phyloP scores from a whole-genome alignment of 257 asterid species.

The Euphrasia confusa region DNA sequence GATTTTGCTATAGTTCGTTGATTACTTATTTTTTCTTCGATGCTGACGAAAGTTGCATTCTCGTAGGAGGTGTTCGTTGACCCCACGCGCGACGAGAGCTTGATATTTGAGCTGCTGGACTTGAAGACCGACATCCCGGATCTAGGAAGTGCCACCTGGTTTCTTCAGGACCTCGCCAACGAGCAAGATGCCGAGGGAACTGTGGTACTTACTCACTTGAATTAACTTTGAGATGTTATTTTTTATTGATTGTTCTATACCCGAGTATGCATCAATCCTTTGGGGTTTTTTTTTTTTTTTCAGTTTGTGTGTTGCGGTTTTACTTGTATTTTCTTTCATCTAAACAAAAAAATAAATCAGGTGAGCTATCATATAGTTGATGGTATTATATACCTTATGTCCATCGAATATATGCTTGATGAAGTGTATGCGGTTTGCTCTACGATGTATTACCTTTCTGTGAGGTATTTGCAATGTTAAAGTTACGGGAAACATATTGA shows the following conservation, averaged over 20 bases:
- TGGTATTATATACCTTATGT: too few species aligned
- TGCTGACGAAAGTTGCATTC: slow-evolving; percentile 10
- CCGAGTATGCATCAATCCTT: too few species aligned
- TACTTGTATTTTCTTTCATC: background rate
- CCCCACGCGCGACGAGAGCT: slow-evolving; percentile 81
- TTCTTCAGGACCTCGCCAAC: slow-evolving; percentile 84
- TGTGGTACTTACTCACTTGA: slow-evolving; percentile 30
- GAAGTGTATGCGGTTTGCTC: background rate
- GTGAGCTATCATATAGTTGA: too few species aligned
- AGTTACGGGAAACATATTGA: too few species aligned
- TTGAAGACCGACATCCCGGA: slow-evolving; percentile 74
- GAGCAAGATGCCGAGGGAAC: slow-evolving; percentile 92
- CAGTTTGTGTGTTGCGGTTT: background rate
- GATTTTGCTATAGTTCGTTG: background rate
- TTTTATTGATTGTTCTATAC: background rate
- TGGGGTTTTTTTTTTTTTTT: background rate
- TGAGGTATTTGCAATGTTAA: too few species aligned
- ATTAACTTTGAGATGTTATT: background rate
- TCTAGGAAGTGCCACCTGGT: slow-evolving; percentile 85
- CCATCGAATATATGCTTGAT: too few species aligned
- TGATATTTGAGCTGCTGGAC: slow-evolving; percentile 81
- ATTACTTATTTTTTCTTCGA: background rate
- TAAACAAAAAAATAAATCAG: too few species aligned
- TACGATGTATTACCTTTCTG: too few species aligned
- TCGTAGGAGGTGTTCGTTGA: slow-evolving; percentile 77